Percentiles rank a stretch among this genome's conserved stretches.
phyloP scores from a whole-genome alignment of 2,329 filamentous ascomycete species.

The Emericellopsis atlantica region DNA sequence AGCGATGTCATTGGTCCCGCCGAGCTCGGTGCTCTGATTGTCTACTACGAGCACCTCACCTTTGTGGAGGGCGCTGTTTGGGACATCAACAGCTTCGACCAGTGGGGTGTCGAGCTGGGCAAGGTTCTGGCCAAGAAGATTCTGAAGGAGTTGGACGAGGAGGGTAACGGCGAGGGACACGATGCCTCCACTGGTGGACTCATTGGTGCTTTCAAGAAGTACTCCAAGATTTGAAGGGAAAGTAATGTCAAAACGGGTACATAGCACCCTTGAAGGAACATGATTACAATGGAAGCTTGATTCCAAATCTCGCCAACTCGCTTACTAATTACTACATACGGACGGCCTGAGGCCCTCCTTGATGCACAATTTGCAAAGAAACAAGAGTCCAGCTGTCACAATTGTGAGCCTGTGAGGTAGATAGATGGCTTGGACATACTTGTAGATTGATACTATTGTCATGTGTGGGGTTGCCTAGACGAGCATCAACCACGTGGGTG shows the following conservation, averaged over 20 bases:
- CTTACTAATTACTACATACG: too few relatives aligned
- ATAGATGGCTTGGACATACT: too few relatives aligned
- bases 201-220: conserved; percentile 86
- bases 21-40: conserved; percentile 87
- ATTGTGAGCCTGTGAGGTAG: too few relatives aligned
- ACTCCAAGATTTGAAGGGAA: conserved; percentile 30
- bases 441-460: too few relatives aligned
- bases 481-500: too few relatives aligned
- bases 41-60: conserved; percentile 97
- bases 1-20: conserved; percentile 88
- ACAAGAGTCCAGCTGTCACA: not conserved
- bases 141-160: conserved; percentile 68
- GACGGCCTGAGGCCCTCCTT: too few relatives aligned
- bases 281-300: not conserved
- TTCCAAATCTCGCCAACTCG: not conserved
- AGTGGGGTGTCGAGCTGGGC: conserved; percentile 98
- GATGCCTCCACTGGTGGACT: conserved; percentile 81
- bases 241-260: not conserved
- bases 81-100: conserved; percentile 99
- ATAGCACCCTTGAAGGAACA: not conserved
- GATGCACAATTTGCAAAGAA: not conserved
- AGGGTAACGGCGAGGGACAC: conserved; percentile 60
- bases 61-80: conserved; percentile 96
- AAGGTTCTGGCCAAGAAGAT: conserved; percentile 94
- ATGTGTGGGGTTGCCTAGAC: not conserved